Percentiles rank a stretch among this genome's conserved stretches.
Conservation (phyloP, 1,139 yeast species). For the Pichia sp. region DNA sequence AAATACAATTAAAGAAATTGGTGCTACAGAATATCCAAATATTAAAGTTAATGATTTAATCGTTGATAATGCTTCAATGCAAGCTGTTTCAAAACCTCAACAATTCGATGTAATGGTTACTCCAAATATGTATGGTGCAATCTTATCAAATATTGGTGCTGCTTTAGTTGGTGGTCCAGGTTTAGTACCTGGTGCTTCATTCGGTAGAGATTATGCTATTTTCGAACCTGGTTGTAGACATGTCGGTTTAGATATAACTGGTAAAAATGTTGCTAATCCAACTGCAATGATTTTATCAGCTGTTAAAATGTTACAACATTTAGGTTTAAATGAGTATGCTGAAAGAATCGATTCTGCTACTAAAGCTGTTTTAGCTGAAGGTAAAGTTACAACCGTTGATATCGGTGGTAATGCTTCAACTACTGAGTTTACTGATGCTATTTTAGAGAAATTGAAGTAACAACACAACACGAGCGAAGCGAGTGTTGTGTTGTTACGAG, state of each 20-base stretch:
- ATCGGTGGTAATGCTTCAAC: slow-evolving; percentile 87
- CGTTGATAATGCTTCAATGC: slow-evolving; percentile 99
- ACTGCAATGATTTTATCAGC: slow-evolving; percentile 94
- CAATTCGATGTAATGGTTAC: slow-evolving; percentile 97
- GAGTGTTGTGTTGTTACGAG: too few species aligned
- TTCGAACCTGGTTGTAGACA: slow-evolving; percentile 99
- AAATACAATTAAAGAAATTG: slow-evolving; percentile 85
- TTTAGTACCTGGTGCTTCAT: slow-evolving; percentile 96
- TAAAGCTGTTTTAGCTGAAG: slow-evolving; percentile 82
- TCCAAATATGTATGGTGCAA: slow-evolving; percentile 97
- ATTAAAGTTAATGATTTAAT: slow-evolving; percentile 84
- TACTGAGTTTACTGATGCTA: slow-evolving; percentile 87
- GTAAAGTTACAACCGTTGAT: slow-evolving; percentile 71
- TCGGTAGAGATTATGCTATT: slow-evolving; percentile 95
- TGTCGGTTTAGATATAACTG: slow-evolving; percentile 94
- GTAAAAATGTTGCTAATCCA: slow-evolving; percentile 94
- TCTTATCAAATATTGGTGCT: slow-evolving; percentile 95
- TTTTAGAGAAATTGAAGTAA: slow-evolving; percentile 62
- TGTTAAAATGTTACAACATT: slow-evolving; percentile 86
- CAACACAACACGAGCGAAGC: too few species aligned
- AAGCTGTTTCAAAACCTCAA: slow-evolving; percentile 96
- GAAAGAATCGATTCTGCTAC: slow-evolving; percentile 84
- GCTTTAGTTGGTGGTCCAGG: slow-evolving; percentile 99
- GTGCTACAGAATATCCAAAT: slow-evolving; percentile 76
- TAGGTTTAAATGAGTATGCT: slow-evolving; percentile 79